Base-by-base conservation (phyloP, 148 eudicot genomes). In the Vaccinium darrowii region DNA sequence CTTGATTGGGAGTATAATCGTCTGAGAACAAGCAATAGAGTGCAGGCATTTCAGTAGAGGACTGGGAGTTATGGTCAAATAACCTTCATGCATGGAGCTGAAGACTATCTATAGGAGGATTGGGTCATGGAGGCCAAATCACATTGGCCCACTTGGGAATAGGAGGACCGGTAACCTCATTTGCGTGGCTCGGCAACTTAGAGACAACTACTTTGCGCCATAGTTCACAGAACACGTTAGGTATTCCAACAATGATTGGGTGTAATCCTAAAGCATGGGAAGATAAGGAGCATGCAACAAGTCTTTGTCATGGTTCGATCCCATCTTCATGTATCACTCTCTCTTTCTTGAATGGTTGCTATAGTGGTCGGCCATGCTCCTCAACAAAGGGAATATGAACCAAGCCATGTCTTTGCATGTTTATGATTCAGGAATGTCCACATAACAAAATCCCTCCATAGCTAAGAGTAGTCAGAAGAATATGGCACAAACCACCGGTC, bases 81-180 rank as follows among this genome's bases (percentile, higher is more conserved):
- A 69, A 69, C 74, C 16, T 69, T 69, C 74, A 69, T 69, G 74
- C 74, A 69, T 30, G 8, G 7, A 69, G 74, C 74, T 69, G 18
- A 69, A 69, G 74, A 27, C 30, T 67, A 25, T 67, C 73, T 67
- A 67, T 23, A 25, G 15, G 36, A 69, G 18, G 18, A 69, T 30
- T 13, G 3, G 18, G 43, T 39, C 39, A 69, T 30, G 74, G 18
- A 25, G 36, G 30, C 73, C 36, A 67, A 27, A 67, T 33, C 73
- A 67, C 4, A 14, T 16, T 30, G 43, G 36, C 39, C 74, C 39
- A 69, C 16, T 39, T 23, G 36, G 73, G 15, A 67, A 67, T 65
- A 65, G 72, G 73, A 67, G 15, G 39, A 69, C 16, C 19, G 7
- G 18, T 27, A 39, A 67, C 36, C 73, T 62, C 25, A 13, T 63